Percentiles rank a stretch among this genome's conserved stretches.
Evolutionary conservation across 2,329 filamentous ascomycete genomes (phyloP).

Genomic region (Calonectria multiphialidica): DNA sequence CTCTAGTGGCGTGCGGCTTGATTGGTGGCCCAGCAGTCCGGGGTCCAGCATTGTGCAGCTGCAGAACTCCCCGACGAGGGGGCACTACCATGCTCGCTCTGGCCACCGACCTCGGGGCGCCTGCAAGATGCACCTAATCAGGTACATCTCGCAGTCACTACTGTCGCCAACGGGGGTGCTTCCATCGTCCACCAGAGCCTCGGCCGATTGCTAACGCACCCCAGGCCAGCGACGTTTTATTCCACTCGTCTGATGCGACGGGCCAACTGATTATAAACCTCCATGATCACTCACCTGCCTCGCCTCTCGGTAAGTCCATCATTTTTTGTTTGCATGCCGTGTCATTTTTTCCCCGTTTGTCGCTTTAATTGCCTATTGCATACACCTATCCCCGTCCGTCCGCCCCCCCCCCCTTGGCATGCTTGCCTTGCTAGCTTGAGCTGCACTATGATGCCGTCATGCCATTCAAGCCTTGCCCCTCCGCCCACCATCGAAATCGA

Average conservation of each 20-base stretch:
- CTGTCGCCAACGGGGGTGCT: neutral
- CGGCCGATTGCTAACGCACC: conserved; percentile 2
- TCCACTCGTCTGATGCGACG: conserved; percentile 1
- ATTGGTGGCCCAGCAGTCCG: conserved; percentile 11
- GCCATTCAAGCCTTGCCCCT: conserved; percentile 11
- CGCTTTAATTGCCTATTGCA: neutral
- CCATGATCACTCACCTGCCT: neutral
- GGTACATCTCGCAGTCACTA: conserved; percentile 11
- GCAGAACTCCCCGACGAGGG: neutral
- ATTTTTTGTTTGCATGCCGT: neutral
- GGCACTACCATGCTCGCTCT: neutral
- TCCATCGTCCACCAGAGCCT: conserved; percentile 16
- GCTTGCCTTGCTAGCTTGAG: conserved; percentile 5
- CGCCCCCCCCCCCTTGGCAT: conserved; percentile 1
- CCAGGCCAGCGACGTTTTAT: neutral
- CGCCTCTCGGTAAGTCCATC: neutral
- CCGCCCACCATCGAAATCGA: conserved; percentile 14
- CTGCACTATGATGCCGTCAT: conserved; percentile 13
- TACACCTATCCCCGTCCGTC: neutral
- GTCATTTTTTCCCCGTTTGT: neutral
- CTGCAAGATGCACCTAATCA: conserved; percentile 17
- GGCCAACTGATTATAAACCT: neutral
- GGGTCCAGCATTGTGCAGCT: conserved; percentile 2
- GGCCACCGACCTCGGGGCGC: conserved; percentile 2
- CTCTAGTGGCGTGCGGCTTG: conserved; percentile 1